Conservation (phyloP, 805 yeast species). For the Metschnikowia koreensis region DNA sequence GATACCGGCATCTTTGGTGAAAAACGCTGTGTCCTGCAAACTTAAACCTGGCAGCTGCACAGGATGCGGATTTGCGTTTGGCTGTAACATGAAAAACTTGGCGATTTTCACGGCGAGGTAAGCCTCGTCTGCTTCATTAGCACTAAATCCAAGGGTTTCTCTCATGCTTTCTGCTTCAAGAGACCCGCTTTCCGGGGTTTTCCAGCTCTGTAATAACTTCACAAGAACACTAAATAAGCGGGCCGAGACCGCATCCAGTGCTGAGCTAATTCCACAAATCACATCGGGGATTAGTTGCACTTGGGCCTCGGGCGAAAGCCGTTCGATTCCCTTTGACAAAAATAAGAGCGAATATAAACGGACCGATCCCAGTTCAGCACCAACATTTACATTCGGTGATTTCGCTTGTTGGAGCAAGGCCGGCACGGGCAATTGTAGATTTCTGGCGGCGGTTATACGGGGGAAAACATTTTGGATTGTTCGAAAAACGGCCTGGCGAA, state of each 20-base stretch:
- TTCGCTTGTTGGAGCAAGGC: slow-evolving; percentile 65
- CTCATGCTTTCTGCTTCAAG: slow-evolving; percentile 38
- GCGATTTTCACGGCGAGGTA: slow-evolving; percentile 50
- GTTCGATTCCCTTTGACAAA: slow-evolving; percentile 63
- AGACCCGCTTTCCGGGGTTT: slow-evolving; percentile 47
- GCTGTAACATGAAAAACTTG: slow-evolving; percentile 56
- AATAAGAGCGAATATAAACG: slow-evolving; percentile 63
- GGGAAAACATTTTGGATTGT: slow-evolving; percentile 67
- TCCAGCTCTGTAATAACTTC: slow-evolving; percentile 50
- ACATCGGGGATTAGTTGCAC: slow-evolving; percentile 46
- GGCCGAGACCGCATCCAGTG: slow-evolving; percentile 42
- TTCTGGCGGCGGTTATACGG: slow-evolving; percentile 55
- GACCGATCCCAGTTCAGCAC: slow-evolving; percentile 48
- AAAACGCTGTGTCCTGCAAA: slow-evolving; percentile 52
- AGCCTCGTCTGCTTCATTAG: slow-evolving; percentile 36
- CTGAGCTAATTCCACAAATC: slow-evolving; percentile 44
- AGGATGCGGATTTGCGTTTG: slow-evolving; percentile 31
- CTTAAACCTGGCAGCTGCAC: slow-evolving; percentile 62
- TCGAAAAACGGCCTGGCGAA: slow-evolving; percentile 64
- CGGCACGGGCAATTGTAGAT: slow-evolving; percentile 60
- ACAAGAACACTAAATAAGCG: slow-evolving; percentile 61
- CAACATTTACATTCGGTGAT: slow-evolving; percentile 46
- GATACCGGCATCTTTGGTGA: slow-evolving; percentile 69
- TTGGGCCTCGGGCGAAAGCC: slow-evolving; percentile 42
- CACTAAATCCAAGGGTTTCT: slow-evolving; percentile 35